Conservation (phyloP, 306 rosid species). For the Acmispon strigosus region DNA sequence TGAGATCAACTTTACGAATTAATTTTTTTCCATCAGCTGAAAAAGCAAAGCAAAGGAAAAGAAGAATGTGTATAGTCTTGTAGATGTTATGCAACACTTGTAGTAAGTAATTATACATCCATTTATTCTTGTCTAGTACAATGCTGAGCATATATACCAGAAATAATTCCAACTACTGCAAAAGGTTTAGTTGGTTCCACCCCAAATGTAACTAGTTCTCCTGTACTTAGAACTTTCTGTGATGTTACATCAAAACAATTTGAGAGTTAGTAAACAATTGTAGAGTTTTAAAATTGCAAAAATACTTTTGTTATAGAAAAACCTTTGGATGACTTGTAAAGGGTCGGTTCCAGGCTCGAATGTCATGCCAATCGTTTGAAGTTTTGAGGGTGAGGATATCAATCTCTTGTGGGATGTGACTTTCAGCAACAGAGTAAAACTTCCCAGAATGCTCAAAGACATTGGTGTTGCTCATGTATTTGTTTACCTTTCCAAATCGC, state of each 20-base stretch:
- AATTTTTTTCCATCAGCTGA: constrained; percentile 62
- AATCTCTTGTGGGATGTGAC: constrained; percentile 58
- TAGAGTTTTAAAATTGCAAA: not conserved
- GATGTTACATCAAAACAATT: not conserved
- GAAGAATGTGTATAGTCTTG: not conserved
- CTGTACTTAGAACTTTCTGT: constrained; percentile 57
- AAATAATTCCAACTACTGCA: constrained; percentile 48
- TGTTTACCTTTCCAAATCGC: constrained; percentile 60
- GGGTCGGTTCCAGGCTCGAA: constrained; percentile 58
- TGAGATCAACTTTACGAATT: constrained; percentile 48
- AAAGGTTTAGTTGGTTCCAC: constrained; percentile 48
- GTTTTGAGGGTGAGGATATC: constrained; percentile 46
- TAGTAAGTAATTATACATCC: not conserved
- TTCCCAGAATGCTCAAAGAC: constrained; percentile 66
- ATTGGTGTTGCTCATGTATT: constrained; percentile 58
- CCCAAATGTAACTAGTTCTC: constrained; percentile 55
- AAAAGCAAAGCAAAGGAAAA: not conserved
- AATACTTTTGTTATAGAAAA: not conserved
- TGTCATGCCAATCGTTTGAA: constrained; percentile 46
- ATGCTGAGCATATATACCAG: constrained; percentile 35
- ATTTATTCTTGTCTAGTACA: not conserved
- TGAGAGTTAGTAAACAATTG: not conserved
- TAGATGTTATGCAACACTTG: too few species aligned
- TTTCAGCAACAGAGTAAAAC: constrained; percentile 54
- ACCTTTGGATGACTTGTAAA: constrained; percentile 74